Evolutionary conservation across 306 rosid species (phyloP), one percentile per base, ranked within the genome.

Genomic region (Acacia melanoxylon): DNA sequence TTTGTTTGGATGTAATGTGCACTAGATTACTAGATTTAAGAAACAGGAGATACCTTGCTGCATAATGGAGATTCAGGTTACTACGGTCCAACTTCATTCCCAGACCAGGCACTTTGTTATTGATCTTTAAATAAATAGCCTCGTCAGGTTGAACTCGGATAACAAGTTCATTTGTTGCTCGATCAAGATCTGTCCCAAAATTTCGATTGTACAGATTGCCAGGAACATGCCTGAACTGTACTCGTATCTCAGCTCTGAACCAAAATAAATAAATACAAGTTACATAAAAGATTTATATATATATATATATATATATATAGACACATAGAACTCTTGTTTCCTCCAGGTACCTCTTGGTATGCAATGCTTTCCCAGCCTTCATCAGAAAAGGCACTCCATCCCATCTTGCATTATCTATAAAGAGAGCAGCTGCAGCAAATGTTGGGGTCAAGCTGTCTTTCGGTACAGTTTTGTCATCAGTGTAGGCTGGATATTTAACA

Each of bases 331-430:
- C 19, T 44, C 51, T 15, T 24, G 52, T 82, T 67, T 70, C 51
- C 49, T 61, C 56, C 58, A 8, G 82, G 72, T 40, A 89, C 98
- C 95, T 80, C 89, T 87, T 94, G 52, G 37, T 89, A 83, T 94
- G 92, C 75, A 94, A 87, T 65, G 98, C 98, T 91, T 94, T 94
- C 71, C 98, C 98, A 6, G 98, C 98, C 82, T 94, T 94, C 97
- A 94, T 91, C 45, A 94, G 85, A 81, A 94, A 94, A 79, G 98
- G 98, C 35, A 94, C 98, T 66, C 98, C 98, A 45, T 94, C 98
- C 98, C 98, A 94, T 89, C 98, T 86, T 75, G 98, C 97, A 62
- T 94, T 94, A 78, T 94, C 90, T 63, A 94, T 94, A 84, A 94
- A 94, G 85, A 94, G 93, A 75, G 98, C 87, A 59, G 98, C 98